Evolutionary conservation across 2,329 filamentous ascomycete species (phyloP), one percentile per base, ranked within the genome.

Genomic region (Microsporum audouinii): DNA sequence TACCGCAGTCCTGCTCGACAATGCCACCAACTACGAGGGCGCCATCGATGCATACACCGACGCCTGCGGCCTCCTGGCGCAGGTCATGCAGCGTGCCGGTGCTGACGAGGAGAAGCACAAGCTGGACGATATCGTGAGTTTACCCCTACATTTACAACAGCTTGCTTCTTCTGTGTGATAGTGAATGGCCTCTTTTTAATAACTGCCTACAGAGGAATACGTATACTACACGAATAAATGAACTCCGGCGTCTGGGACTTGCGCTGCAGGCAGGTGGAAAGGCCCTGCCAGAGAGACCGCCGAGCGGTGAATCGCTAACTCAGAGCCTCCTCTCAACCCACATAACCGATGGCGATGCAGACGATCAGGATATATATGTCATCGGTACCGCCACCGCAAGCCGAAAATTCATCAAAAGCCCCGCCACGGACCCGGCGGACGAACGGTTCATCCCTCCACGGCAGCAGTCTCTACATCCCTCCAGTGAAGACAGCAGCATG

Each of bases 1-100:
- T 70, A 92, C 89, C 10, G 94, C 94, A 27, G 94, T 99, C 31
- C 83, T 96, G 66, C 82, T 99, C 45, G 94, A 99, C 75, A 97
- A 96, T 81, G 91, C 90, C 12, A 89, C 94, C 69, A 96, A 97
- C 70, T 92, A 94, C 65, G 89, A 92, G 71, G 91, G 89, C 45
- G 94, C 94, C 17, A 86, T 95, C 71, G 84, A 90, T 68, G 91
- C 92, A 12, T 99, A 99, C 71, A 80, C 83, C 8, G 94, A 99
- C 75, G 94, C 95, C 2, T 99, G 94, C 71, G 83, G 86, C 60
- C 79, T 99, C 62, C 77, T 99, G 60, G 87, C 92, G 66, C 86
- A 95, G 69, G 94, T 99, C 3, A 88, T 99, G 77, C 78, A 86
- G 61, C 85, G 89, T 68, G 96, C 90, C 8, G 89, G 87, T 5